Base-by-base conservation (phyloP, 208 protist species). In the Kentomonas sorsogonicus region DNA sequence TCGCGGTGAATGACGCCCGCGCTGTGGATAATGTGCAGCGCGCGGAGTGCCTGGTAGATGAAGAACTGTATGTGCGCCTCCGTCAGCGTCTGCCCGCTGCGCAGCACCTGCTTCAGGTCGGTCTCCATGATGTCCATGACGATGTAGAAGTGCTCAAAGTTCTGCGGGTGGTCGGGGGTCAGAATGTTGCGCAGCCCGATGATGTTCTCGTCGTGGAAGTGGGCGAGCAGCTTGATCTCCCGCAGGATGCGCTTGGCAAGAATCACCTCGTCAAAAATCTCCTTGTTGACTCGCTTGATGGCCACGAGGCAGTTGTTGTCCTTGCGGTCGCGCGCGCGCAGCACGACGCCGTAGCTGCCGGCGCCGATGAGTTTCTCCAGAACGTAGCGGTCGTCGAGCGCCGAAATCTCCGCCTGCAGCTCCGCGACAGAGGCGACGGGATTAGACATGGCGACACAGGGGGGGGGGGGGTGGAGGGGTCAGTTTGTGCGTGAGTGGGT, bases 121-220 rank as follows among this genome's bases (percentile, higher is more conserved):
- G 94, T 98, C 22, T 98, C 95, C 97, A 98, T 98, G 16, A 97
- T 89, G 40, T 98, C 94, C 76, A 96, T 97, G 18, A 98, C 91
- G 33, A 98, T 90, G 65, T 97, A 98, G 45, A 98, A 79, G 57
- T 90, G 80, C 51, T 94, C 77, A 66, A 91, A 97, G 23, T 79
- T 64, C 5, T 88, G 69, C 9, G 68, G 65, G 48, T 82, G 66
- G 20, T 60, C 23, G 1, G 90, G 86, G 11, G 81, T 93, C 40
- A 95, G 74, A 30, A 97, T 84, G 64, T 95, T 90, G 25, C 79
- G 69, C 4, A 96, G 69, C 15, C 83, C 79, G 69, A 96, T 89
- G 29, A 96, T 94, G 66, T 96, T 97, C 33, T 96, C 88, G 65
- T 96, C 79, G 58, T 93, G 45, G 63, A 95, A 95, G 75, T 93